Percentiles rank a stretch among this genome's conserved stretches.
Evolutionary conservation across 768 basidiomycete species (phyloP).

Genomic region (Melanogaster broomeanus): DNA sequence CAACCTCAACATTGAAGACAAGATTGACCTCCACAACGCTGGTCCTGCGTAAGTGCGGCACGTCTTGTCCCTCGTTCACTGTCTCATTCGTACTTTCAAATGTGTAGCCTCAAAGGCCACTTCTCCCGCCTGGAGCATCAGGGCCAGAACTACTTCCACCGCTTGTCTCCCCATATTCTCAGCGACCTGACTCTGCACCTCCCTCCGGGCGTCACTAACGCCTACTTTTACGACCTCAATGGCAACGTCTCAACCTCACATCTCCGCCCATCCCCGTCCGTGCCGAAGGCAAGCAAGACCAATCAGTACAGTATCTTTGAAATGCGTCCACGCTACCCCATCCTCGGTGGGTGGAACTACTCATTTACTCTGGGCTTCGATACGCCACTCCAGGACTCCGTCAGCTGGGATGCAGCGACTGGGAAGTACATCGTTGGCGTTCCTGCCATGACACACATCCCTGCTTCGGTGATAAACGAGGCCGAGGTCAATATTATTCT

Average conservation of each 20-base stretch:
- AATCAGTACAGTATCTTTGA: conserved; percentile 73
- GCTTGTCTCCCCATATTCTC: conserved; percentile 68
- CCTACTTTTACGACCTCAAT: conserved; percentile 89
- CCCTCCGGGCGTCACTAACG: conserved; percentile 77
- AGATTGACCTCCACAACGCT: conserved; percentile 81
- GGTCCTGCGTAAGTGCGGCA: conserved; percentile 75
- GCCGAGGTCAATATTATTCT: conserved; percentile 80
- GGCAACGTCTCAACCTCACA: conserved; percentile 97
- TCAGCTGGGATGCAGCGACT: conserved; percentile 59
- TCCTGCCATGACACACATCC: conserved; percentile 82
- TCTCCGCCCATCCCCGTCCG: conserved; percentile 69
- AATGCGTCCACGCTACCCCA: conserved; percentile 84
- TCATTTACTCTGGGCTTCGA: conserved; percentile 94
- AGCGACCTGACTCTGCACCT: conserved; percentile 76
- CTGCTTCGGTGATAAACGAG: conserved; percentile 78
- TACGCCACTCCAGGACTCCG: conserved; percentile 75
- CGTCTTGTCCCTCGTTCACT: background rate
- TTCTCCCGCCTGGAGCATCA: conserved; percentile 93
- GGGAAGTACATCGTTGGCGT: conserved; percentile 75
- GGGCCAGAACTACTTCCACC: conserved; percentile 67
- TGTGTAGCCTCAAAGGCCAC: conserved; percentile 85
- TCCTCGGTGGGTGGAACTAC: conserved; percentile 98
- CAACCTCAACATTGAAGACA: conserved; percentile 92
- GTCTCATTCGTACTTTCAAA: conserved; percentile 4
- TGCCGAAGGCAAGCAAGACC: conserved; percentile 53